Base-by-base conservation (phyloP, 2,329 filamentous ascomycete species). In the Zarea fungicola region DNA sequence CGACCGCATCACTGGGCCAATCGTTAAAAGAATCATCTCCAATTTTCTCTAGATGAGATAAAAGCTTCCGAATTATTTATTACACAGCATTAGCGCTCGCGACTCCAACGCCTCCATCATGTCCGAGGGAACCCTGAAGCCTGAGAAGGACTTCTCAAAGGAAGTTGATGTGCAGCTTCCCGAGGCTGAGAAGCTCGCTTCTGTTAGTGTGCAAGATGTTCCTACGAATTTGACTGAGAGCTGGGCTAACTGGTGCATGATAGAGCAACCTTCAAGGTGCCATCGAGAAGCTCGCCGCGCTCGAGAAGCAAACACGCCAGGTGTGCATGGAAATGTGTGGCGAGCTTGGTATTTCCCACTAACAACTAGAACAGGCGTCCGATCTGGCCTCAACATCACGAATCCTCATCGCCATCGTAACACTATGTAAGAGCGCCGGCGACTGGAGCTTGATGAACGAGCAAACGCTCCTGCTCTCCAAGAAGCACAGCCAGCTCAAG, bases 401-500 rank as follows among this genome's bases (percentile, higher is more conserved):
- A 66, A 75, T 96, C 56, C 77, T 99, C 59, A 76, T 95, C 63
- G 77, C 84, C 55, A 93, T 99, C 67, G 89, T 95, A 66, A 95
- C 89, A 65, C 83, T 97, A 75, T 92, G 89, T 75, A 97, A 96
- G 72, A 79, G 95, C 68, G 84, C 87, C 18, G 85, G 85, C 58
- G 90, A 99, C 68, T 99, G 93, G 93, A 84, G 83, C 67, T 74
- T 96, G 62, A 80, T 99, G 72, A 97, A 96, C 67, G 93, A 99
- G 73, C 93, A 99, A 73, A 89, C 96, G 55, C 78, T 96, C 61
- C 78, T 96, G 56, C 78, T 99, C 50, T 97, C 93, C 57, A 99
- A 99, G 84, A 99, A 99, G 77, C 93, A 99, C 87, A 89, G 91
- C 61, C 93, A 99, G 76, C 90, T 99, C 65, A 99, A 99, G 73